Conservation (phyloP, 305 asterid species). For the Fraxinus platypoda region DNA sequence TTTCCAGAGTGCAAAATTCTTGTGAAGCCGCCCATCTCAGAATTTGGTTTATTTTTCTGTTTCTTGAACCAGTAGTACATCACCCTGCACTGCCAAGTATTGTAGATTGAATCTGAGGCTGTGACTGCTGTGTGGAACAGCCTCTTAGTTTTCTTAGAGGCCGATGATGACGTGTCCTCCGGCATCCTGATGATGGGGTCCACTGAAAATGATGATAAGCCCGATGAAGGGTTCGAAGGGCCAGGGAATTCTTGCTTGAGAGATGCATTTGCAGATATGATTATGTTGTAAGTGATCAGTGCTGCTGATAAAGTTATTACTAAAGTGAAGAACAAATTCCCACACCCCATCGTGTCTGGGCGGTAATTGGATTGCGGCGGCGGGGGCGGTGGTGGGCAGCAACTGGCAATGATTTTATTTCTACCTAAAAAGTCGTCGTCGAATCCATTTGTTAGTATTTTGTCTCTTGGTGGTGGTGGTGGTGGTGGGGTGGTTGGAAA, state of each 20-base stretch:
- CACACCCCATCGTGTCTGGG: constrained; percentile 52
- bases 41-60: constrained; percentile 46
- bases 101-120: constrained; percentile 81
- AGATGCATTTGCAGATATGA: constrained; percentile 83
- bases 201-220: constrained; percentile 8
- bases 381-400: background rate
- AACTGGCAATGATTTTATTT: background rate
- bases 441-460: background rate
- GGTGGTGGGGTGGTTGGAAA: background rate
- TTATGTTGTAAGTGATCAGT: constrained; percentile 82
- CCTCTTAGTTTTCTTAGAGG: constrained; percentile 37
- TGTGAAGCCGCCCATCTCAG: constrained; percentile 95
- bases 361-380: background rate
- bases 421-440: background rate
- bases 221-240: constrained; percentile 32
- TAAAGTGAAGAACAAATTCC: constrained; percentile 68
- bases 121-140: constrained; percentile 93
- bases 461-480: background rate
- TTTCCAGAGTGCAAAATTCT: constrained; percentile 78
- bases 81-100: constrained; percentile 92
- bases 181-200: constrained; percentile 88
- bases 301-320: constrained; percentile 73
- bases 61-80: constrained; percentile 96
- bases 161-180: constrained; percentile 16
- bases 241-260: constrained; percentile 75